These are phyloP conservation scores for Cadophora gregata DNA, from an alignment of 2,329 filamentous ascomycete species.

Conservation along the genomic window DNA sequence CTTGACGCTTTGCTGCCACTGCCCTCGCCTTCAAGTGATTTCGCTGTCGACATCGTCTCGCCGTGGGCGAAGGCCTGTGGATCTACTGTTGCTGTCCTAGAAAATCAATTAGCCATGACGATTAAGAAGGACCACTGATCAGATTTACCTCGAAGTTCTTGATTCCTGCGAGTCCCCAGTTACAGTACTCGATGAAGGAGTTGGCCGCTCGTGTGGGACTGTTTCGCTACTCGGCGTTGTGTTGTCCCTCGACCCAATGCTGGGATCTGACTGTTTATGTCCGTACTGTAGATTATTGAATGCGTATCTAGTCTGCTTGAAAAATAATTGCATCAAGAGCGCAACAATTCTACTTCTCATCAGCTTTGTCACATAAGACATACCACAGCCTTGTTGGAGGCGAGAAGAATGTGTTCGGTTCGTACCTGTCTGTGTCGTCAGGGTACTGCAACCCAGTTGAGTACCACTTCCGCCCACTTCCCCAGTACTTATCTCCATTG, in stretches of 20 bases:
- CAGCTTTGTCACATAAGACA: not conserved
- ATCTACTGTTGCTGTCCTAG: not conserved
- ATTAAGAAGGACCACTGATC: not conserved
- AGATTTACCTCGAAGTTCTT: not conserved
- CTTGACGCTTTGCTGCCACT: not conserved
- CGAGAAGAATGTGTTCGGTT: not conserved
- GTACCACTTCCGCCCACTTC: conserved; percentile 18
- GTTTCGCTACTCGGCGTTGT: conserved; percentile 6
- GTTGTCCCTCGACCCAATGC: conserved; percentile 15
- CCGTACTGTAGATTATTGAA: conserved; percentile 28
- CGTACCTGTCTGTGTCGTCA: conserved; percentile 25
- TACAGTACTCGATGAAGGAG: not conserved
- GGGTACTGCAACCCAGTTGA: conserved; percentile 24
- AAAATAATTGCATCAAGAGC: conserved; percentile 32
- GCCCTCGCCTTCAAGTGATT: not conserved
- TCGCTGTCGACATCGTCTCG: not conserved
- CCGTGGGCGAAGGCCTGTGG: not conserved
- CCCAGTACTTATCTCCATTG: conserved; percentile 32
- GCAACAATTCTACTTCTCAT: conserved; percentile 27
- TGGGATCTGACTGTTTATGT: conserved; percentile 14
- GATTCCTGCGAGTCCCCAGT: not conserved
- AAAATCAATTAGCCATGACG: not conserved
- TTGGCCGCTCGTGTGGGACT: not conserved
- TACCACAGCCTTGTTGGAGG: not conserved
- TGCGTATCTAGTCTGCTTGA: conserved; percentile 31